Base-by-base conservation (phyloP, 495 filamentous ascomycete species). In the Trichocladium uniseriatum region DNA sequence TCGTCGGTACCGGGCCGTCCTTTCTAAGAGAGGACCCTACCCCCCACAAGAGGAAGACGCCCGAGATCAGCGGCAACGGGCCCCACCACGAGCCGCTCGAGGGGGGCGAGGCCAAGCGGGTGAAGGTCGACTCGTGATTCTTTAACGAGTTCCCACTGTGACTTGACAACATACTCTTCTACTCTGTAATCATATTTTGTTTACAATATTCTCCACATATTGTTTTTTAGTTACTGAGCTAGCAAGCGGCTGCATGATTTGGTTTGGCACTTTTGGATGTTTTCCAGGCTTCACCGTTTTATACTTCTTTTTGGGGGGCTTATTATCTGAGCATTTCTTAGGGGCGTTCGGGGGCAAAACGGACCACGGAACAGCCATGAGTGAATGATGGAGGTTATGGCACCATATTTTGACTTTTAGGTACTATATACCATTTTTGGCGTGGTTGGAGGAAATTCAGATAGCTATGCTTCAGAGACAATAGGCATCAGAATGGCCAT, bases 1-100 rank as follows among this genome's bases (percentile, higher is more conserved):
- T 94, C 6, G 79, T 80, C 1, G 76, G 78, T 18, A 84, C 67
- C 0, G 84, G 84, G 13, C 82, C 84, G 5, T 79, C 79, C 45
- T 87, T 89, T 56, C 60, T 80, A 29, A 69, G 83, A 45, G 76
- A 78, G 19, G 72, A 80, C 11, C 60, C 60, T 41, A 24, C 55
- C 43, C 37, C 59, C 21, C 43, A 56, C 18, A 76, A 76, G 60
- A 52, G 72, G 47, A 76, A 76, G 58, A 76, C 70, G 45, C 72
- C 72, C 18, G 72, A 76, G 19, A 62, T 69, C 29, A 58, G 54
- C 43, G 62, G 58, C 14, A 52, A 54, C 31, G 68, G 62, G 13
- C 53, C 56, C 13, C 49, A 63, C 15, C 65, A 68, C 6, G 64
- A 61, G 3, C 63, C 62, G 16, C 9, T 53, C 21, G 64, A 69